Conservation (phyloP, 2,329 filamentous ascomycete species). For the Proliferodiscus dingleyae region DNA sequence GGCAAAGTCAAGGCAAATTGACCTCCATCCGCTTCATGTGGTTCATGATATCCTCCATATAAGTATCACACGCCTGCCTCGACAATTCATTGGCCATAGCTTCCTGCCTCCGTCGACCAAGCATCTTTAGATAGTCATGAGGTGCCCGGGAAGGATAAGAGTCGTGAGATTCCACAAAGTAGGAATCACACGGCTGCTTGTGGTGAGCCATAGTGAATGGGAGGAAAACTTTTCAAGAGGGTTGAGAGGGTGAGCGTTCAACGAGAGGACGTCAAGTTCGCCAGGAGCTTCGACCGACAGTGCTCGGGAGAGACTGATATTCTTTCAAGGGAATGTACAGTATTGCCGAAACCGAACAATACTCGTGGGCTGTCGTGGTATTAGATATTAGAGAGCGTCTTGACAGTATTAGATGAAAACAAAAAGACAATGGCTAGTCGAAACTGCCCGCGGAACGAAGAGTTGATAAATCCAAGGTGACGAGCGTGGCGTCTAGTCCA, state of each 20-base stretch:
- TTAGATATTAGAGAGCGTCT: constrained; percentile 32
- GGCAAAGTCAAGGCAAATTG: constrained; percentile 19
- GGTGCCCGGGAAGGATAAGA: constrained; percentile 34
- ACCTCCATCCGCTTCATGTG: constrained; percentile 96
- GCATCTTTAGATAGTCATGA: constrained; percentile 70
- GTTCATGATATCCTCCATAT: constrained; percentile 87
- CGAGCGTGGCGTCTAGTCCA: constrained; percentile 18
- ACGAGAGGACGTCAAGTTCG: constrained; percentile 34
- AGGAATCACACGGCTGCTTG: constrained; percentile 59
- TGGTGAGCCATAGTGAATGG: constrained; percentile 26
- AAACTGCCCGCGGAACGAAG: constrained; percentile 18
- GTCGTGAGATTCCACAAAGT: constrained; percentile 59
- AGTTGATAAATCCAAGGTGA: constrained; percentile 19
- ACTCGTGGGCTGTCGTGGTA: constrained; percentile 19
- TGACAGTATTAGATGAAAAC: constrained; percentile 25
- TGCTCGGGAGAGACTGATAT: constrained; percentile 24
- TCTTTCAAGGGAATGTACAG: constrained; percentile 28
- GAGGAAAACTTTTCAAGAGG: constrained; percentile 8
- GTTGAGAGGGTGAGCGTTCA: constrained; percentile 12
- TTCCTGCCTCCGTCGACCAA: constrained; percentile 79
- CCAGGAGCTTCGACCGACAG: constrained; percentile 34
- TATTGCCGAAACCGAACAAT: constrained; percentile 21
- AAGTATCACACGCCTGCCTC: constrained; percentile 78
- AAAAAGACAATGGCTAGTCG: constrained; percentile 30
- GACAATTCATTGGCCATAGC: constrained; percentile 87